Percentiles rank a stretch among this genome's conserved stretches.
Conservation (phyloP, 495 filamentous ascomycete genomes). For the Tuber indicum region DNA sequence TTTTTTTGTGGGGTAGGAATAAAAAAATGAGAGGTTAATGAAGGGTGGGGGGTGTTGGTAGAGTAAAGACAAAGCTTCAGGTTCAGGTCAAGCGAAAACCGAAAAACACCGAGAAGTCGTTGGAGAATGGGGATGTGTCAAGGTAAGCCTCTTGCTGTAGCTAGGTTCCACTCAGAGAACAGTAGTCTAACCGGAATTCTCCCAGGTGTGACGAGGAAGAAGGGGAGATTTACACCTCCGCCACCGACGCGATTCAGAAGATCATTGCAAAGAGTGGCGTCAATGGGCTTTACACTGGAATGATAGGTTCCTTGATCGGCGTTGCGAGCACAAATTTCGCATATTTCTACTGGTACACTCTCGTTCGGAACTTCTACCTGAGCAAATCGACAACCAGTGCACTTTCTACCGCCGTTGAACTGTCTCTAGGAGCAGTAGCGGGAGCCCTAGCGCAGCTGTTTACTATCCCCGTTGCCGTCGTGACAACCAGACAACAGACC, state of each 20-base stretch:
- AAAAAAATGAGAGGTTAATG: background rate
- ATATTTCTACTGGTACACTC: constrained; percentile 99
- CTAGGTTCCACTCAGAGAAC: constrained; percentile 5
- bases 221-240: constrained; percentile 60
- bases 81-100: constrained; percentile 75
- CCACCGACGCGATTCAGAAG: constrained; percentile 78
- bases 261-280: constrained; percentile 79
- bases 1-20: background rate
- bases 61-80: constrained; percentile 93
- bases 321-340: constrained; percentile 98
- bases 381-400: constrained; percentile 55
- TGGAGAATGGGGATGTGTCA: constrained; percentile 11
- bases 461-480: constrained; percentile 90
- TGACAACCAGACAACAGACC: constrained; percentile 94
- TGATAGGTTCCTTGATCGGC: constrained; percentile 75
- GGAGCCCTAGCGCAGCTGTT: constrained; percentile 91
- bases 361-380: constrained; percentile 77
- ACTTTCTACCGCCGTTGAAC: constrained; percentile 77
- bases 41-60: constrained; percentile 41
- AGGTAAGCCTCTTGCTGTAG: constrained; percentile 7
- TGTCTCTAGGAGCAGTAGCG: constrained; percentile 78
- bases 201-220: background rate
- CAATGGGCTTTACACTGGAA: constrained; percentile 78
- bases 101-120: constrained; percentile 18
- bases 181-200: background rate